These are phyloP conservation scores for Phytophthora tubulina DNA, from an alignment of 352 stramenopile genomes.

Conservation along the genomic window DNA sequence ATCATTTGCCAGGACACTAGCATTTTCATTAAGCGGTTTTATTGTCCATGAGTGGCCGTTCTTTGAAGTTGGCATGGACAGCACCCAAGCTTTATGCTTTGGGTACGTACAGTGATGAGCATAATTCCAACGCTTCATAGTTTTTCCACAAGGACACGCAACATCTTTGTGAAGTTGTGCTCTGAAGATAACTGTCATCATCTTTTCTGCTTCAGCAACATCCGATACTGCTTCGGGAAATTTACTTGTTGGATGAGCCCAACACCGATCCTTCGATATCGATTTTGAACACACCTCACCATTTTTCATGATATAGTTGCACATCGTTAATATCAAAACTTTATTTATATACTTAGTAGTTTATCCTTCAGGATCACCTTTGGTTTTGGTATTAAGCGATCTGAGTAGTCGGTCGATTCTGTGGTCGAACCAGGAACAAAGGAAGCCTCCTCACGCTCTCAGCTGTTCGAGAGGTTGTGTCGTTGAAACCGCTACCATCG, in stretches of 20 bases:
- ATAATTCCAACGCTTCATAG: slow-evolving; percentile 25
- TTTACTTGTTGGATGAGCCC: slow-evolving; percentile 2
- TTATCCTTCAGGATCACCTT: slow-evolving; percentile 1
- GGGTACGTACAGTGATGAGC: slow-evolving; percentile 22
- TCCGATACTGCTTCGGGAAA: slow-evolving; percentile 4
- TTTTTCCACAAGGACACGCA: slow-evolving; percentile 19
- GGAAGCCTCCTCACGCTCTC: not conserved
- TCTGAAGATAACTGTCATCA: slow-evolving; percentile 11
- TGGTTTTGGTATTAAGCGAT: not conserved
- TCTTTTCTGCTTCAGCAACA: slow-evolving; percentile 13
- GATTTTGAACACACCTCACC: slow-evolving; percentile 3
- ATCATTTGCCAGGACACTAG: no score
- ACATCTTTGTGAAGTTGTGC: slow-evolving; percentile 19
- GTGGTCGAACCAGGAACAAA: no score
- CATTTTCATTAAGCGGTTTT: no score
- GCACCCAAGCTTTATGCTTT: slow-evolving; percentile 17
- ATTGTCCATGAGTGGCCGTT: not conserved
- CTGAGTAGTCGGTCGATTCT: not conserved
- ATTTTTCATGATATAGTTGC: slow-evolving; percentile 25
- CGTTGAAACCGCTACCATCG: not conserved
- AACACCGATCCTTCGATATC: slow-evolving; percentile 8
- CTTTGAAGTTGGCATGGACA: not conserved
- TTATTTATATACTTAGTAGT: slow-evolving; percentile 16
- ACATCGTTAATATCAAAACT: not conserved
- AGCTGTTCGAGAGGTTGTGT: not conserved